Evolutionary conservation across 352 stramenopile species (phyloP), one percentile per base, ranked within the genome.

Genomic region (Globisporangium spinosum): DNA sequence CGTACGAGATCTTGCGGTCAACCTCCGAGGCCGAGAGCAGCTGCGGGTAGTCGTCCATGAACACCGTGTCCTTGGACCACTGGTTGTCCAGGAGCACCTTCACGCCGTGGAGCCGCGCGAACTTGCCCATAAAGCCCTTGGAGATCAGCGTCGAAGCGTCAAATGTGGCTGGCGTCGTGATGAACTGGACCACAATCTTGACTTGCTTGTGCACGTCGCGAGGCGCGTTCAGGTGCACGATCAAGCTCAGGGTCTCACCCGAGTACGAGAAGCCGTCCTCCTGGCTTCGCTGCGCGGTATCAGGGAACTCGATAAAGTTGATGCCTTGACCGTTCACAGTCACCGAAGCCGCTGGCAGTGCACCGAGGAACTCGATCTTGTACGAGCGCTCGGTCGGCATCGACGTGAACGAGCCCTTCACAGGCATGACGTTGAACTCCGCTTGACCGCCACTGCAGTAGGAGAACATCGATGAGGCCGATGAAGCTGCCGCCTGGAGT

Each of bases 71-170:
- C 35, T 51, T 56, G 35, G 53, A 55, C 70, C 70, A 72, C 58
- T 77, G 71, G 43, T 71, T 65, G 43, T 79, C 74, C 58, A 79
- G 49, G 17, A 79, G 62, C 17, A 58, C 49, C 32, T 79, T 79
- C n/a, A 74, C 71, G 10, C 49, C 58, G 34, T 76, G 71, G 8
- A 79, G 53, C 8, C 74, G 72, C 13, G 71, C 64, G 23, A 79
- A 76, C 47, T 67, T 65, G 25, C 71, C 74, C 22, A 76, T 58
- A 17, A 74, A 64, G 12, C 69, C 71, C 23, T 69, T 58, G 25
- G 45, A 61, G 23, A 70, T 20, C 17, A 77, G 35, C 8, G 54
- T 47, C 2, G 70, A 51, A 9, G 23, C 38, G 34, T 66, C 54
- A 34, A 71, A 62, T 12, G 49, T 47, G 25, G 49, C 10, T 1